A percentile compares a stretch with the other conserved stretches of the same genome.
These are phyloP conservation scores for Nectriaceae sp. DNA, from an alignment of 2,329 filamentous ascomycete species.

Conservation along the genomic window DNA sequence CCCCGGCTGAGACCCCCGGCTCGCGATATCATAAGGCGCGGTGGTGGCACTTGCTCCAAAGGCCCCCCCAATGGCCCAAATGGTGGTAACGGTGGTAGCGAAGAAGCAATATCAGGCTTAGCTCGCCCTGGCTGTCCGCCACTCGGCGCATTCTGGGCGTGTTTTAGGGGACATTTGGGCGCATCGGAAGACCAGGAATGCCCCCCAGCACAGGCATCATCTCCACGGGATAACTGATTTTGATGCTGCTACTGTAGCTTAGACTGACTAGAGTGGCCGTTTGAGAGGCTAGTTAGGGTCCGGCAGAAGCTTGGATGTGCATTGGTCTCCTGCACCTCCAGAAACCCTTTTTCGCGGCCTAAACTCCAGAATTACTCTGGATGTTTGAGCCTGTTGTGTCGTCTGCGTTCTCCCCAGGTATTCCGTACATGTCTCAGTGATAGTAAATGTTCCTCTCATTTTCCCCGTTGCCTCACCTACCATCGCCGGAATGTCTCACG, in stretches of 20 bases:
- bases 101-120: slow-evolving; percentile 26
- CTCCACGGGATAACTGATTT: background rate
- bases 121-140: slow-evolving; percentile 18
- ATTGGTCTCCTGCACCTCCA: background rate
- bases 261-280: too few species aligned
- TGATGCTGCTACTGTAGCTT: too few species aligned
- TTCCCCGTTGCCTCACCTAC: slow-evolving; percentile 2
- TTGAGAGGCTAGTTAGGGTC: background rate
- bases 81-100: too few species aligned
- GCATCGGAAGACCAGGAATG: slow-evolving; percentile 13
- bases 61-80: too few species aligned
- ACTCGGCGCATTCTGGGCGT: slow-evolving; percentile 22
- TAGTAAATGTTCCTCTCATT: background rate
- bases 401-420: too few species aligned
- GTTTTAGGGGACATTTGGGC: background rate
- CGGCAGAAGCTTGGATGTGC: background rate
- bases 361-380: too few species aligned
- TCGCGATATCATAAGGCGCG: background rate
- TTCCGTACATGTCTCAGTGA: slow-evolving; percentile 4
- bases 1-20: background rate
- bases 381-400: too few species aligned
- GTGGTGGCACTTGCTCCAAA: too few species aligned
- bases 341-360: too few species aligned
- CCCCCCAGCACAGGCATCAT: background rate
- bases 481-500: background rate